Percentiles rank a stretch among this genome's conserved stretches.
Evolutionary conservation across 768 basidiomycete genomes (phyloP).

Genomic region (Melanogaster broomeanus): DNA sequence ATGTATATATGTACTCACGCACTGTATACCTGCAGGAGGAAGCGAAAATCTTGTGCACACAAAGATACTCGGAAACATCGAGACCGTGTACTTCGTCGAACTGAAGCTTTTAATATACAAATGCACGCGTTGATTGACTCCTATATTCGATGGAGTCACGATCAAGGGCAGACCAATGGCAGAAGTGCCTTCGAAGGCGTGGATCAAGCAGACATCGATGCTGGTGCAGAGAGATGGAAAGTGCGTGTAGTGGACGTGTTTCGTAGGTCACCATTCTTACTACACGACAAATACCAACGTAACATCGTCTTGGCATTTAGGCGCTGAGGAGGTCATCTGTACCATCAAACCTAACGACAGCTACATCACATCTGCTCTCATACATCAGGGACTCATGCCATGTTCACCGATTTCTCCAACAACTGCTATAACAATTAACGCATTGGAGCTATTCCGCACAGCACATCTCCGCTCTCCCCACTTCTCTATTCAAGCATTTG

Average conservation of each 20-base stretch:
- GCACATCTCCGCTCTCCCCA: slow-evolving; percentile 12
- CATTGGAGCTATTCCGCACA: slow-evolving; percentile 8
- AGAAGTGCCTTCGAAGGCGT: neutral
- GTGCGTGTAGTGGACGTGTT: neutral
- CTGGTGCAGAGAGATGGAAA: neutral
- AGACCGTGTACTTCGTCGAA: too few relatives aligned
- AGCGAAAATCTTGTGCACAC: neutral
- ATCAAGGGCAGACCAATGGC: too few relatives aligned
- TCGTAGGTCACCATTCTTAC: neutral
- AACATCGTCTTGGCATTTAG: neutral
- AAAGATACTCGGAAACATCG: too few relatives aligned
- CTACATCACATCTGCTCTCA: slow-evolving; percentile 1
- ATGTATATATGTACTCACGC: too few relatives aligned
- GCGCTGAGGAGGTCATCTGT: neutral
- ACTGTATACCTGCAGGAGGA: too few relatives aligned
- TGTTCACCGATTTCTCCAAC: slow-evolving; percentile 7
- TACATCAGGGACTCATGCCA: slow-evolving; percentile 2
- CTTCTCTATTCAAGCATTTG: slow-evolving; percentile 20
- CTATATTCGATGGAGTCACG: too few relatives aligned
- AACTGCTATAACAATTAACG: neutral
- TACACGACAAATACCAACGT: neutral
- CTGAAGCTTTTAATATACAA: too few relatives aligned
- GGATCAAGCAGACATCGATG: neutral
- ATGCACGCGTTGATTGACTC: too few relatives aligned
- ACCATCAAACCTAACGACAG: neutral